These are phyloP conservation scores for Pseudogymnoascus sp. DNA, from an alignment of 2,329 filamentous ascomycete species.

Conservation along the genomic window DNA sequence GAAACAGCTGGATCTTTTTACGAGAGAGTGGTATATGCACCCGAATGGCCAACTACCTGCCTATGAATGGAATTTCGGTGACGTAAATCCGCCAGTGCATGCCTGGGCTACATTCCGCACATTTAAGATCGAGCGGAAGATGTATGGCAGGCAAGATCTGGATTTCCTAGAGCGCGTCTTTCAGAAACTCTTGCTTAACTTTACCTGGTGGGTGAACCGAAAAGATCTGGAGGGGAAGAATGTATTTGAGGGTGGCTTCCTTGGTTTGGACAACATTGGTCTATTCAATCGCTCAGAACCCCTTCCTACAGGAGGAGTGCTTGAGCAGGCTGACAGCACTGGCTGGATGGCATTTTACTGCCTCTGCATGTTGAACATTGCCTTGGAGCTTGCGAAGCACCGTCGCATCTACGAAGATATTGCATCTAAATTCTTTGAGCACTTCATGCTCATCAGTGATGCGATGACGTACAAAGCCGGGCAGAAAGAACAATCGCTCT, in stretches of 20 bases:
- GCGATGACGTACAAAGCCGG: slow-evolving; percentile 81
- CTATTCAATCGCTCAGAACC: slow-evolving; percentile 96
- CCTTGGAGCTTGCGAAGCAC: slow-evolving; percentile 89
- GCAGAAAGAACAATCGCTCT: slow-evolving; percentile 71
- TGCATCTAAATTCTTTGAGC: slow-evolving; percentile 97
- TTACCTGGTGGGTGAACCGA: slow-evolving; percentile 98
- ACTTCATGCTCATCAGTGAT: slow-evolving; percentile 96
- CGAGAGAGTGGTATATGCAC: slow-evolving; percentile 97
- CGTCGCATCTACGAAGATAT: slow-evolving; percentile 93
- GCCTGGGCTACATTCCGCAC: slow-evolving; percentile 92
- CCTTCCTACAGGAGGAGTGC: slow-evolving; percentile 80
- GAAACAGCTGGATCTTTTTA: slow-evolving; percentile 94
- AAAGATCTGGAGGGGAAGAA: slow-evolving; percentile 95
- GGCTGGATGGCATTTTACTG: slow-evolving; percentile 99
- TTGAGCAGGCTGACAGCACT: slow-evolving; percentile 95
- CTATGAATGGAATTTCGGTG: slow-evolving; percentile 94
- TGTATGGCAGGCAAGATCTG: slow-evolving; percentile 88
- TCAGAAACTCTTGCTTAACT: slow-evolving; percentile 90
- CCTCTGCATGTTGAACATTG: slow-evolving; percentile 92
- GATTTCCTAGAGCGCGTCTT: slow-evolving; percentile 96
- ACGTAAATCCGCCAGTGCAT: slow-evolving; percentile 93
- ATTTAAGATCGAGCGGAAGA: slow-evolving; percentile 97
- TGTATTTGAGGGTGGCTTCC: slow-evolving; percentile 91
- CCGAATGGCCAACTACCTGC: slow-evolving; percentile 91
- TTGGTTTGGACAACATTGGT: slow-evolving; percentile 94